Percentiles rank a stretch among this genome's conserved stretches.
Conservation (phyloP, 495 filamentous ascomycete genomes). For the Hypomontagnella submonticulosa region DNA sequence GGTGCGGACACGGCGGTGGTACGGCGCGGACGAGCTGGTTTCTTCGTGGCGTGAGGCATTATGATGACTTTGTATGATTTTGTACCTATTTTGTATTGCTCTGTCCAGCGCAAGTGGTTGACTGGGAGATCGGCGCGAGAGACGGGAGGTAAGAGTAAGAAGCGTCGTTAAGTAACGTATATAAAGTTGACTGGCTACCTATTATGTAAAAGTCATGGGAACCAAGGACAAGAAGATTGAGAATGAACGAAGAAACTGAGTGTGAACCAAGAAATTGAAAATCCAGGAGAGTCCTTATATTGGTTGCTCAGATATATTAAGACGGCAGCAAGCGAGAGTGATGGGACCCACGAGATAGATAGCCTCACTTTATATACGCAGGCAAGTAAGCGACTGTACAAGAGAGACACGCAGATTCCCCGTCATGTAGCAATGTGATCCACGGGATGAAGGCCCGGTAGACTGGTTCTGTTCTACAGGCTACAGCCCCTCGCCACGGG, state of each 20-base stretch:
- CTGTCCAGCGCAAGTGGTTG: neutral
- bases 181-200: no score
- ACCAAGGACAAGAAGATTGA: no score
- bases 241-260: no score
- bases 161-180: no score
- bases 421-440: slow-evolving; percentile 13
- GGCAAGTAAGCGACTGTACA: neutral
- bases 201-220: no score
- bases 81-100: neutral
- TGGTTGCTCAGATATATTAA: neutral
- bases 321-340: no score
- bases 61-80: neutral
- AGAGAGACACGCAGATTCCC: slow-evolving; percentile 5
- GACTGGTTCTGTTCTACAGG: slow-evolving; percentile 36
- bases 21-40: slow-evolving; percentile 20
- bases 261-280: neutral
- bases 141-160: neutral
- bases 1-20: slow-evolving; percentile 16
- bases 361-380: slow-evolving; percentile 5
- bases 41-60: slow-evolving; percentile 35
- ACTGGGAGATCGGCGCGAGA: no score
- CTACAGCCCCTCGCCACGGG: slow-evolving; percentile 19
- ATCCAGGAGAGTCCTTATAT: neutral
- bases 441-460: slow-evolving; percentile 27
- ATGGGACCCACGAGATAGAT: neutral